Conservation (phyloP, 768 basidiomycete species). For the Inosperma sp. region DNA sequence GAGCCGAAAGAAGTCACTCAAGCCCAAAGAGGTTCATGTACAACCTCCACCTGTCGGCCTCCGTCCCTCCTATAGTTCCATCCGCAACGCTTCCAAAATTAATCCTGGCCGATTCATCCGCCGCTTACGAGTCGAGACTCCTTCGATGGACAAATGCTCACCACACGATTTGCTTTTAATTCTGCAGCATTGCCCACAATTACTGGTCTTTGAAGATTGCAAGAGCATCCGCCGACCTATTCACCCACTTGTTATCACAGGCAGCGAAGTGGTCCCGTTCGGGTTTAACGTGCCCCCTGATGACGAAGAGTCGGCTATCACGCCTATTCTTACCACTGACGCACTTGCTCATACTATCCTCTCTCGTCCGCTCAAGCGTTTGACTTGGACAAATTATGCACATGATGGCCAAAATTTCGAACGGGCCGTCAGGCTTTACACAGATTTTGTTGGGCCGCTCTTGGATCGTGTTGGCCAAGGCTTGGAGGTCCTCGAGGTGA, state of each 20-base stretch:
- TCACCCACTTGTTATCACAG: constrained; percentile 18
- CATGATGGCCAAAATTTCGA: constrained; percentile 25
- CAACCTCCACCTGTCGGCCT: constrained; percentile 35
- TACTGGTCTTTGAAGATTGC: constrained; percentile 61
- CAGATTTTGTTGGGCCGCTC: constrained; percentile 52
- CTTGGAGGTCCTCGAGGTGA: constrained; percentile 67
- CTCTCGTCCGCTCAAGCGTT: constrained; percentile 46
- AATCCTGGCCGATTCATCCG: constrained; percentile 48
- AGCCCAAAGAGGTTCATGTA: constrained; percentile 22
- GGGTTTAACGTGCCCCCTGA: constrained; percentile 11
- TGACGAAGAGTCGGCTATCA: not conserved
- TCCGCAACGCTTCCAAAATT: constrained; percentile 10
- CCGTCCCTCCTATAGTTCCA: constrained; percentile 21
- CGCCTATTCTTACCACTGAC: constrained; percentile 25
- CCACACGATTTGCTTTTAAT: constrained; percentile 66
- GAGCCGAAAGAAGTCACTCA: no score
- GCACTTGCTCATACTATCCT: constrained; percentile 54
- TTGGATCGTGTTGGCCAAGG: constrained; percentile 46
- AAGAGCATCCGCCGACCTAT: constrained; percentile 51
- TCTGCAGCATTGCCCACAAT: constrained; percentile 55
- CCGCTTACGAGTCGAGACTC: constrained; percentile 68
- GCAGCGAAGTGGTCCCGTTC: constrained; percentile 23
- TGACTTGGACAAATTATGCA: constrained; percentile 73
- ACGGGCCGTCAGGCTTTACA: constrained; percentile 47
- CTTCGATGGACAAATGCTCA: constrained; percentile 56